Percentiles rank a stretch among this genome's conserved stretches.
phyloP scores from a whole-genome alignment of 2,329 filamentous ascomycete species.

The Xylariaceae sp. region DNA sequence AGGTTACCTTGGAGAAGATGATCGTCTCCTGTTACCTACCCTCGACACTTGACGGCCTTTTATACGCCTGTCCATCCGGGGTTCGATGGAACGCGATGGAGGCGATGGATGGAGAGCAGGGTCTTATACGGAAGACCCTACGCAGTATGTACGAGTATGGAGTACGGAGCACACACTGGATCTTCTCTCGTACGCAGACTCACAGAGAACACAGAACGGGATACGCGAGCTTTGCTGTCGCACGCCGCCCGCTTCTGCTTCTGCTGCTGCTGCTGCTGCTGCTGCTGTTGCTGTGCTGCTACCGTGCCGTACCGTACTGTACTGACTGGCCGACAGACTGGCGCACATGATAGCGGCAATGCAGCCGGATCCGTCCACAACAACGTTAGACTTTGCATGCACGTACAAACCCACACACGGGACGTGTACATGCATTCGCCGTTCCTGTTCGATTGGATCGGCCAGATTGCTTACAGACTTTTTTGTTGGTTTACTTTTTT shows the following conservation, averaged over 20 bases:
- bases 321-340: background rate
- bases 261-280: background rate
- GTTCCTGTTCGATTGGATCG: background rate
- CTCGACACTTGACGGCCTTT: background rate
- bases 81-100: too few relatives aligned
- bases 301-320: background rate
- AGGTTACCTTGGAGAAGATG: background rate
- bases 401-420: conserved; percentile 11
- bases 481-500: background rate
- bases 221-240: background rate
- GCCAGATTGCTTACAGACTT: conserved; percentile 8
- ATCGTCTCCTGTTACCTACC: background rate
- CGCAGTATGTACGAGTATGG: too few relatives aligned
- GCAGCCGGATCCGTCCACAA: conserved; percentile 12
- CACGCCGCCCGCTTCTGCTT: conserved; percentile 4
- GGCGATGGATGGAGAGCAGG: too few relatives aligned
- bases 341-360: conserved; percentile 18
- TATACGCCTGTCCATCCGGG: background rate
- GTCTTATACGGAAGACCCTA: too few relatives aligned
- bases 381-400: conserved; percentile 9
- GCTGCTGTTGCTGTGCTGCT: background rate
- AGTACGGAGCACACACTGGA: too few relatives aligned
- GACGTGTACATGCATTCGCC: conserved; percentile 10
- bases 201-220: too few relatives aligned
- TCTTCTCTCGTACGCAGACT: too few relatives aligned